phyloP scores from a whole-genome alignment of 495 filamentous ascomycete species.

The Chaetomium tenue region DNA sequence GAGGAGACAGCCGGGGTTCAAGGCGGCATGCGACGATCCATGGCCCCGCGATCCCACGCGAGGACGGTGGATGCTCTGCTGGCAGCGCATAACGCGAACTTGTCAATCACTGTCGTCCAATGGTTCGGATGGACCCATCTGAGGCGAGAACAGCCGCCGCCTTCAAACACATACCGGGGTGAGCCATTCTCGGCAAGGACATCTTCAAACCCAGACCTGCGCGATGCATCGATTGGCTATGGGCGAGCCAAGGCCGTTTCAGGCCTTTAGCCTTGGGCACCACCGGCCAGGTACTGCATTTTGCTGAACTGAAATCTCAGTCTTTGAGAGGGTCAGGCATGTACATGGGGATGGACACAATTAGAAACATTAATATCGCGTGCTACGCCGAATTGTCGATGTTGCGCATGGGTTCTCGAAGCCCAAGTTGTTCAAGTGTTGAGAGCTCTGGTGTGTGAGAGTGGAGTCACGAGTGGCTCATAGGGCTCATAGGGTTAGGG shows the following conservation, averaged over 20 bases:
- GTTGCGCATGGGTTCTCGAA: constrained; percentile 1
- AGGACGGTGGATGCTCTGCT: constrained; percentile 19
- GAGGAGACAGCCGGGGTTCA: background rate
- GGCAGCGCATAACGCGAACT: constrained; percentile 34
- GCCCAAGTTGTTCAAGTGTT: background rate
- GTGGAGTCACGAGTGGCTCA: no score
- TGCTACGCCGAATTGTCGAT: background rate
- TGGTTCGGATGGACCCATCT: constrained; percentile 21
- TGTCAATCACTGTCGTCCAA: constrained; percentile 33
- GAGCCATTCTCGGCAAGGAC: constrained; percentile 8
- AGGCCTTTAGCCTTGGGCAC: constrained; percentile 35
- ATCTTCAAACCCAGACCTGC: constrained; percentile 29
- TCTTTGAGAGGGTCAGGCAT: background rate
- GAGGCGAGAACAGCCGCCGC: constrained; percentile 19
- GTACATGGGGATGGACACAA: background rate
- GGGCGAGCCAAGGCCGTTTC: constrained; percentile 33
- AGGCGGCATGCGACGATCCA: constrained; percentile 14
- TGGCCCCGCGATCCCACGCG: constrained; percentile 16
- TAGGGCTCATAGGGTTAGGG: background rate
- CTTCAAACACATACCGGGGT: constrained; percentile 20
- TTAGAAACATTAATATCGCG: constrained; percentile 1
- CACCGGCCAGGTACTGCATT: constrained; percentile 9
- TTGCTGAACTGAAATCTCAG: background rate
- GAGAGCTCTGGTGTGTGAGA: no score
- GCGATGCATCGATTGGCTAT: constrained; percentile 33